Base-by-base conservation (phyloP, 202 grass and related monocot species). In the Dendrocalamus latiflorus region DNA sequence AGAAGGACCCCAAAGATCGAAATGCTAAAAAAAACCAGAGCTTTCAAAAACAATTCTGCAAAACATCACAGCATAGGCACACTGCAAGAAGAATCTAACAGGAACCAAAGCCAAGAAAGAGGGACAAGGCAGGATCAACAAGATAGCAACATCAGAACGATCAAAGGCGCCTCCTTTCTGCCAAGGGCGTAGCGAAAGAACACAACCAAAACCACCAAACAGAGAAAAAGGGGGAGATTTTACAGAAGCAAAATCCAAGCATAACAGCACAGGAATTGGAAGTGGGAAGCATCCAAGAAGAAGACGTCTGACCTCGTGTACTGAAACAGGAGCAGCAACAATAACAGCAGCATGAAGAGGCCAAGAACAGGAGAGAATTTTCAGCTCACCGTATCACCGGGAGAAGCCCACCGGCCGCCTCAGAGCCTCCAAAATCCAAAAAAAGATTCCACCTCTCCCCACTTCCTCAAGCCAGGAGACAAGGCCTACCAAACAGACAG, bases 381-480 rank as follows among this genome's bases (percentile, higher is more conserved):
- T n/a, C n/a, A n/a, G n/a, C 83, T 89, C 65, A 82, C 88, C 83
- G 18, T 72, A 84, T 82, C 72, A 77, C 83, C 48, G 72, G 39
- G 38, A 76, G 77, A 85, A 85, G 38, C 54, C 63, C 77, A 72
- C 78, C 78, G 42, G 72, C 72, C 39, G 22, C 71, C 18, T 15
- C 9, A 54, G 77, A 75, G 55, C 72, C 28, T 68, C 86, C 74
- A 56, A 54, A 74, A 88, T 88, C 73, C 72, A 71, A 88, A 68
- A 17, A 88, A 88, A 88, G 56, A 88, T 88, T 88, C 86, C 72
- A 50, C 70, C 79, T 70, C 54, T 82, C 79, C 72, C 72, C 77
- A 86, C 84, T 86, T 80, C 84, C 84, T 80, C 84, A 65, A 66
- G 64, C 68, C 64, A 80, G 76, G 84, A 81, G 84, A 81, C 84